Base-by-base conservation (phyloP, 2,329 filamentous ascomycete species). In the Sporothrix inflata region DNA sequence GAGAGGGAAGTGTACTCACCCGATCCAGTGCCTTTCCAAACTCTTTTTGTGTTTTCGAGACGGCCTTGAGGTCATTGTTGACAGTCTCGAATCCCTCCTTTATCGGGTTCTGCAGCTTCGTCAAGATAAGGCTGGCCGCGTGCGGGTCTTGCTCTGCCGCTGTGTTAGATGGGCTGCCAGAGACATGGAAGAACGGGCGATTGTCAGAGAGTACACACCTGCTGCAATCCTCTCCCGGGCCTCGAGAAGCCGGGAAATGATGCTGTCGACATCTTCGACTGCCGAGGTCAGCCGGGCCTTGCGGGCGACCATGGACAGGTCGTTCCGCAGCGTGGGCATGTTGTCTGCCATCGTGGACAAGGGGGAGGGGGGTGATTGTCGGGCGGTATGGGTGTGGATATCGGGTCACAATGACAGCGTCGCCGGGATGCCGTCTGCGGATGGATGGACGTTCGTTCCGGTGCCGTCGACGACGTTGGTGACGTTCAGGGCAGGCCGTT, bases 21-120 rank as follows among this genome's bases (percentile, higher is more conserved):
- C 91, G 93, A 80, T 97, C 93, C 40, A 99, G 84, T 6, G 92
- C 89, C 79, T 94, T 97, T 76, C 90, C 90, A 81, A 97, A 97
- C 75, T 91, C 91, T 80, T 91, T 94, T 72, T 97, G 90, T 1
- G 91, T 90, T 75, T 91, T 91, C 77, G 97, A 92, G 2, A 96
- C 90, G 71, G 93, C 92, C 80, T 94, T 96, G 67, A 98, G 83
- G 77, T 93, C 91, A 70, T 92, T 90, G 76, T 92, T 95, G 51
- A 97, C 89, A 47, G 88, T 86, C 51, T 97, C 94, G 74, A 98
- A 91, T 1, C 91, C 90, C 69, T 91, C 85, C 78, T 94, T 96
- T 72, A 97, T 86, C 0, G 94, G 93, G 75, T 92, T 94, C 79
- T 98, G 94, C 21, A 98, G 87, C 79, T 92, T 94, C 40, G 92